Evolutionary conservation across 1,284 basidiomycete species (phyloP), one percentile per base, ranked within the genome.

Genomic region (Fomitiporia mediterranea): DNA sequence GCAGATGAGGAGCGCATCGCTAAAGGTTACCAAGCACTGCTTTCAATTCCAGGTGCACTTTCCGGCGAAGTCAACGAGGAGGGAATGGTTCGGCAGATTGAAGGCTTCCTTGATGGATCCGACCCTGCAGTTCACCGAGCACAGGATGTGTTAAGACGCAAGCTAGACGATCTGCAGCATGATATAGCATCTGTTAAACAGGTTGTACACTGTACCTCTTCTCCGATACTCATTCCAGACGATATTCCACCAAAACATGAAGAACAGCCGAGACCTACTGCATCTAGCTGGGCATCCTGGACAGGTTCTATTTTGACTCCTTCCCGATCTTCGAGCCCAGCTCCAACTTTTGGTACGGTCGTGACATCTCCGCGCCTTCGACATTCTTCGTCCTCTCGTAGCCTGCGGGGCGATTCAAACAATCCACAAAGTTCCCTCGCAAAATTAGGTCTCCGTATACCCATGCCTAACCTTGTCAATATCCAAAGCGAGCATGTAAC

Each of bases 151-250:
- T 83, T 90, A 64, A 67, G 69, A 56, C 72, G 72, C 42, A 89
- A 90, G 66, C 69, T 92, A 35, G 83, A 78, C 34, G 88, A 94
- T 64, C 76, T 93, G n/a, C 79, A 91, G 62, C 83, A 89, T 61
- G 91, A 94, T 67, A 81, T 94, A 44, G 83, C 84, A 0, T 74
- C 73, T 8, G 69, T 90, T 55, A 89, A 89, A 66, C 72, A 72
- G 5, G 75, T 74, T 0, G 64, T 84, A 30, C 76, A 87, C 62
- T 80, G 80, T 62, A 27, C 62, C 58, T 13, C 61, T 40, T 52
- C 64, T 15, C 50, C 55, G 21, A 39, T 62, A 2, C 52, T 61
- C 3, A 51, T 44, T 25, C 43, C 60, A 1, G 63, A 65, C 17
- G 59, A 64, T 59, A 2, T 30, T 58, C 13, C 34, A 53, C 4